Base-by-base conservation (phyloP, 2,329 filamentous ascomycete genomes). In the Hawksworthiomyces lignivorus region DNA sequence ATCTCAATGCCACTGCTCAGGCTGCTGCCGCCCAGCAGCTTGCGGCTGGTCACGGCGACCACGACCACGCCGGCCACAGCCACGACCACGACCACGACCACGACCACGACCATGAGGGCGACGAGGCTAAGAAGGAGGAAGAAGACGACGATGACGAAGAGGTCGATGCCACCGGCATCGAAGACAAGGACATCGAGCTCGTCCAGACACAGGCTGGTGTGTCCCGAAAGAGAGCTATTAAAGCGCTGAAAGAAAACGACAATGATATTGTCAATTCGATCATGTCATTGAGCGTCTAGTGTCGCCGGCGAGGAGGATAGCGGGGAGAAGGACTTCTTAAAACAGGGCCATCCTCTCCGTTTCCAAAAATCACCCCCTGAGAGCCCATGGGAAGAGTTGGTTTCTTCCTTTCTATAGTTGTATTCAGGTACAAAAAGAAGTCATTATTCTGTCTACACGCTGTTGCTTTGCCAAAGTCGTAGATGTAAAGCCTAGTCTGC, bases 181-280 rank as follows among this genome's bases (percentile, higher is more conserved):
- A 98, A 76, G 84, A 90, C 63, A 98, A 98, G 82, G 94, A 98
- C 66, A 98, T 98, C 61, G 92, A 98, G 70, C 80, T 98, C 46
- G 92, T 98, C 67, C 96, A 97, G 87, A 87, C 86, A 56, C 90
- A 98, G 72, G 92, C 92, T 57, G 92, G 75, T 60, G 94, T 98
- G 58, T 95, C 87, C 57, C 80, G 92, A 67, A 96, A 94, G 74
- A 97, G 97, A 81, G 92, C 92, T 48, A 80, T 98, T 73, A 98
- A 97, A 74, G 92, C 94, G 44, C 77, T 98, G 62, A 89, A 88
- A 75, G 92, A 97, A 75, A 98, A 98, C 64, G 90, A 97, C 72
- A 96, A 97, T 62, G 92, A 98, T 65, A 98, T 98, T 72, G 92
- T 98, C 75, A 98, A 98, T 78, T 96, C 92, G 58, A 98, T 98